Evolutionary conservation across 768 basidiomycete species (phyloP).

Genomic region (Pleurotus cornucopiae): DNA sequence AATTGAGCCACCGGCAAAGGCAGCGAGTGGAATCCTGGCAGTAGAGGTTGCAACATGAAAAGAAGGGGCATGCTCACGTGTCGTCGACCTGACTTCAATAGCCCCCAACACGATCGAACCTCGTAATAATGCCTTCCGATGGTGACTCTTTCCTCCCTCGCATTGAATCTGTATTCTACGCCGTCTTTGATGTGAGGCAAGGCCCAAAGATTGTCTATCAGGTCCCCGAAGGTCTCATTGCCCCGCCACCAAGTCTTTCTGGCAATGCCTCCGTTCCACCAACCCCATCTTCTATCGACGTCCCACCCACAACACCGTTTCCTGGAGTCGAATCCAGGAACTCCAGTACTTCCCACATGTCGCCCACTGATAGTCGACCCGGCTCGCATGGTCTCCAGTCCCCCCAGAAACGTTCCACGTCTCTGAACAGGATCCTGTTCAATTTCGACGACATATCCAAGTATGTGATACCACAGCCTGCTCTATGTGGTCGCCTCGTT

Average conservation of each 20-base stretch:
- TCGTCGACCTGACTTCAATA: no score
- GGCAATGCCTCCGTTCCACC: constrained; percentile 30
- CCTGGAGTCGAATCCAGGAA: constrained; percentile 34
- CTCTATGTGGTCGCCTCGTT: constrained; percentile 84
- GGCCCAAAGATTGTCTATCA: constrained; percentile 92
- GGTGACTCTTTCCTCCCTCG: constrained; percentile 73
- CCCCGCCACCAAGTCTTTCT: constrained; percentile 27
- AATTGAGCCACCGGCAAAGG: constrained; percentile 64
- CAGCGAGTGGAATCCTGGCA: constrained; percentile 50
- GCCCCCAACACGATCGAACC: background rate
- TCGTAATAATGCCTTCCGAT: constrained; percentile 34
- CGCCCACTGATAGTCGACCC: constrained; percentile 40
- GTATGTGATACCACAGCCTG: constrained; percentile 87
- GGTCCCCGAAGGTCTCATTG: constrained; percentile 89
- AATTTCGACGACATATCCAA: constrained; percentile 90
- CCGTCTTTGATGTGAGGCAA: constrained; percentile 80
- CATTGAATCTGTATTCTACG: constrained; percentile 90
- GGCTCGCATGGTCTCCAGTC: constrained; percentile 38
- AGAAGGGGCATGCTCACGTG: no score
- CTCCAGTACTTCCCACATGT: constrained; percentile 48
- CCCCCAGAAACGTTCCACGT: constrained; percentile 45
- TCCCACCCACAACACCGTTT: constrained; percentile 18
- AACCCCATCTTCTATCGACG: constrained; percentile 32
- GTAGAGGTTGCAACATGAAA: background rate
- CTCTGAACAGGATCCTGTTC: constrained; percentile 60